phyloP scores from a whole-genome alignment of 352 stramenopile species.

The Pythium utonaiense region DNA sequence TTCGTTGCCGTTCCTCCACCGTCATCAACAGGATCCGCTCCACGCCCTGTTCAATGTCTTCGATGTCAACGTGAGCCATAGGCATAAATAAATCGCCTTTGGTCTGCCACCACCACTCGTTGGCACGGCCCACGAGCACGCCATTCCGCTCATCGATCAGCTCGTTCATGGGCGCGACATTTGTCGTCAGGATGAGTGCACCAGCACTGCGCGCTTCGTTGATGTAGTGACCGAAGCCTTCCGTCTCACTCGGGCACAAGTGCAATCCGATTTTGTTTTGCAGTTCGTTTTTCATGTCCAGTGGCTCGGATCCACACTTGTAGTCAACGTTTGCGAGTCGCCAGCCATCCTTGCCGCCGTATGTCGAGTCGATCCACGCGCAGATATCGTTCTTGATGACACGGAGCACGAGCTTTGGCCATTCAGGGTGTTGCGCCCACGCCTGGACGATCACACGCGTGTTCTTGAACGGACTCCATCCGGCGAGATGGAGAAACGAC shows the following conservation, averaged over 20 bases:
- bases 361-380: slow-evolving; percentile 59
- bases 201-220: slow-evolving; percentile 77
- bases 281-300: slow-evolving; percentile 53
- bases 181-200: slow-evolving; percentile 69
- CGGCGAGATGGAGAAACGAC: slow-evolving; percentile 66
- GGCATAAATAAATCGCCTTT: slow-evolving; percentile 85
- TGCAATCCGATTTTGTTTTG: slow-evolving; percentile 79
- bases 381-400: slow-evolving; percentile 68
- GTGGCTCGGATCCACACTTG: slow-evolving; percentile 54
- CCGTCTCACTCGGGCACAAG: slow-evolving; percentile 69
- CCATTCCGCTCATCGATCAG: slow-evolving; percentile 68
- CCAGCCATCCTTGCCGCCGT: slow-evolving; percentile 42
- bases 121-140: slow-evolving; percentile 54
- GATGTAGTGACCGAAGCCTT: slow-evolving; percentile 85
- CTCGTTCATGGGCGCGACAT: slow-evolving; percentile 85
- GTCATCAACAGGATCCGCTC: slow-evolving; percentile 69
- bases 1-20: slow-evolving; percentile 68
- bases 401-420: slow-evolving; percentile 64
- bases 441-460: slow-evolving; percentile 65
- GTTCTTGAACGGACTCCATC: slow-evolving; percentile 77
- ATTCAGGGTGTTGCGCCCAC: slow-evolving; percentile 69
- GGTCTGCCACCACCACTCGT: slow-evolving; percentile 78
- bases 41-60: slow-evolving; percentile 61
- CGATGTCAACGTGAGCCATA: slow-evolving; percentile 53
- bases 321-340: slow-evolving; percentile 72